phyloP scores from a whole-genome alignment of 306 rosid genomes.

The Albizia julibrissin region DNA sequence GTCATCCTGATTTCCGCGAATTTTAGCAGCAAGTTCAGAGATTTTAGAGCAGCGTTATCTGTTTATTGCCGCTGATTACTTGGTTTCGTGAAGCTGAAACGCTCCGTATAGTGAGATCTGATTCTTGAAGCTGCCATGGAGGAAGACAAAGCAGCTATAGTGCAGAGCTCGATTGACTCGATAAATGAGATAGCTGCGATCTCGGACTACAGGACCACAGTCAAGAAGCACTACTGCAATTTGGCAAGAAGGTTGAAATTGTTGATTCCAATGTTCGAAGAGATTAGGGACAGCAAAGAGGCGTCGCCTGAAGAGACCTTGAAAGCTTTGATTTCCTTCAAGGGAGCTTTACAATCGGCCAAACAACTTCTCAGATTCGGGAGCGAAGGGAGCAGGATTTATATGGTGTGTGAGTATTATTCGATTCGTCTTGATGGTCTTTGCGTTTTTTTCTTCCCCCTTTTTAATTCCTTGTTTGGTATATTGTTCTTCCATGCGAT shows the following conservation, averaged over 20 bases:
- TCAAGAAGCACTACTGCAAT: constrained; percentile 92
- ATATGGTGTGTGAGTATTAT: constrained; percentile 65
- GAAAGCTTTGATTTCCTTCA: constrained; percentile 64
- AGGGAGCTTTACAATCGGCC: constrained; percentile 66
- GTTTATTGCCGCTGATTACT: not conserved
- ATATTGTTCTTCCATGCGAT: not conserved
- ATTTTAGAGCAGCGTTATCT: not conserved
- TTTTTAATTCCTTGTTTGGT: not conserved
- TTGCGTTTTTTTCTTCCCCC: not conserved
- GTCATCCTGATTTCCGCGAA: constrained; percentile 33
- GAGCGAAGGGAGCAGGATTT: constrained; percentile 83
- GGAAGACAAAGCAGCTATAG: constrained; percentile 55
- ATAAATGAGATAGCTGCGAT: constrained; percentile 74
- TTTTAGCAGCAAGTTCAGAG: not conserved
- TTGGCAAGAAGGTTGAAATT: constrained; percentile 86
- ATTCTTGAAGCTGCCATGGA: constrained; percentile 50
- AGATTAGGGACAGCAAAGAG: constrained; percentile 69
- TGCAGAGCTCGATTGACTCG: constrained; percentile 54
- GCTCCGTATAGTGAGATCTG: constrained; percentile 40
- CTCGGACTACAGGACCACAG: constrained; percentile 73
- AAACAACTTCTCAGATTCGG: constrained; percentile 79
- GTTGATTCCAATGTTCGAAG: constrained; percentile 88
- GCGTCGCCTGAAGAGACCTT: constrained; percentile 44
- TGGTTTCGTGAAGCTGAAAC: constrained; percentile 7
- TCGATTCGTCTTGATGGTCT: not conserved